Conservation (phyloP, 1,284 basidiomycete genomes). For the Apiotrichum sp. region DNA sequence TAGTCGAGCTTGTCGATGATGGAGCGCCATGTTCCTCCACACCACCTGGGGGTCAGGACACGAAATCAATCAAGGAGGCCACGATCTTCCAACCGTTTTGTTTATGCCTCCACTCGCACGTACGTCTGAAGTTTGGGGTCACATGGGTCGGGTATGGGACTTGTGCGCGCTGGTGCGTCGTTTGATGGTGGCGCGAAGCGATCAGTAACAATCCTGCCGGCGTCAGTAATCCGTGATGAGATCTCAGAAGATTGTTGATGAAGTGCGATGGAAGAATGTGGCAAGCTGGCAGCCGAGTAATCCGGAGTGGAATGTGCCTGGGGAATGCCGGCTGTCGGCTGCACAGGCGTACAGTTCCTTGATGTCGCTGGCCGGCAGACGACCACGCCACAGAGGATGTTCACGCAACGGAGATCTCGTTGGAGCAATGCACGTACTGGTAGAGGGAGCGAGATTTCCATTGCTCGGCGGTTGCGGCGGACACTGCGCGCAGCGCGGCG, state of each 20-base stretch:
- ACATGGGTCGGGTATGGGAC: conserved; percentile 45
- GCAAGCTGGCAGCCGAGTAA: background rate
- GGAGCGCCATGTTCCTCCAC: conserved; percentile 70
- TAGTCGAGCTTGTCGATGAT: conserved; percentile 69
- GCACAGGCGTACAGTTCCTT: background rate
- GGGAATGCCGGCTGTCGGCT: background rate
- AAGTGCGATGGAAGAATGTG: background rate
- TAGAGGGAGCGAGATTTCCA: conserved; percentile 47
- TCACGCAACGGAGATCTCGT: background rate
- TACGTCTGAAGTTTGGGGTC: conserved; percentile 29
- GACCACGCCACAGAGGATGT: background rate
- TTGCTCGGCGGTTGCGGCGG: conserved; percentile 37
- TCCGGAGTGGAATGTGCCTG: background rate
- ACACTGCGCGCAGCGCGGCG: conserved; percentile 14
- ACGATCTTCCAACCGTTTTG: conserved; percentile 37
- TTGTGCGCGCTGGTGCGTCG: conserved; percentile 51
- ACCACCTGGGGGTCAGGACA: conserved; percentile 48
- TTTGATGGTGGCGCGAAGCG: conserved; percentile 60
- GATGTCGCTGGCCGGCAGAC: background rate
- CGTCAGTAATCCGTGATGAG: background rate
- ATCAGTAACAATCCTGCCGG: conserved; percentile 61
- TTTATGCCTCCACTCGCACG: background rate
- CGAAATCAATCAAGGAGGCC: no score
- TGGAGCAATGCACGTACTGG: conserved; percentile 32
- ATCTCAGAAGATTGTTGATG: background rate